Evolutionary conservation across 2,329 filamentous ascomycete genomes (phyloP).

Genomic region (Hymenoscyphus infarciens): DNA sequence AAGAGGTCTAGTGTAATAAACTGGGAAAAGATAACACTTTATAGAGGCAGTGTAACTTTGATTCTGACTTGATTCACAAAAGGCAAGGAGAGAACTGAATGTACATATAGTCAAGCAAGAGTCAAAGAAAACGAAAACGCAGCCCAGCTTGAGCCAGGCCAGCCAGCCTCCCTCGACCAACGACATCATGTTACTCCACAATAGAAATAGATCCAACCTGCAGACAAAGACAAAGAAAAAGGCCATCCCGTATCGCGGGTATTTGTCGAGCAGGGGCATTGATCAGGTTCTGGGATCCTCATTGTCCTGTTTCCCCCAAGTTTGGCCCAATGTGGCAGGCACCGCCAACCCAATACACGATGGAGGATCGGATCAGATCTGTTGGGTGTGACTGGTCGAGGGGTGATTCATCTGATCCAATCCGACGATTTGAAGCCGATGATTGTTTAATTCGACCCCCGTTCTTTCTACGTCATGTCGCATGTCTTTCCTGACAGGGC

Average conservation of each 20-base stretch:
- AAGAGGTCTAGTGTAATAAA: background rate
- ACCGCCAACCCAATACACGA: background rate
- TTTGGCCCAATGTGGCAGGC: background rate
- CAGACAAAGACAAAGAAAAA: conserved; percentile 3
- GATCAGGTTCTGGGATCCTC: background rate
- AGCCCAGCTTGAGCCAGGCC: background rate
- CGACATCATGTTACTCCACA: conserved; percentile 4
- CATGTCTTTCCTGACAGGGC: conserved; percentile 4
- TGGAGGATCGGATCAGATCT: background rate
- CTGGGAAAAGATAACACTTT: background rate
- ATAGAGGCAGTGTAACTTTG: background rate
- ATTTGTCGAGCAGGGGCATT: conserved; percentile 4
- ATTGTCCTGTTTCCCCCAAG: conserved; percentile 8
- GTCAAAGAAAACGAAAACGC: conserved; percentile 2
- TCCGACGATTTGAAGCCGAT: conserved; percentile 3
- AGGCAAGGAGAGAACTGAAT: conserved; percentile 4
- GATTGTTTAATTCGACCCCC: conserved; percentile 1
- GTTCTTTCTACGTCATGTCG: conserved; percentile 12
- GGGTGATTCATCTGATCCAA: conserved; percentile 3
- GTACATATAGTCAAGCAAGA: conserved; percentile 7
- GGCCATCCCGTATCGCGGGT: background rate
- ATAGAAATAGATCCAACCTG: background rate
- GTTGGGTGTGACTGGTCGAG: background rate
- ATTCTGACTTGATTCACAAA: background rate
- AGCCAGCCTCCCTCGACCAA: background rate